phyloP scores from a whole-genome alignment of 805 yeast species.

The Cyberlindnera saturnus region DNA sequence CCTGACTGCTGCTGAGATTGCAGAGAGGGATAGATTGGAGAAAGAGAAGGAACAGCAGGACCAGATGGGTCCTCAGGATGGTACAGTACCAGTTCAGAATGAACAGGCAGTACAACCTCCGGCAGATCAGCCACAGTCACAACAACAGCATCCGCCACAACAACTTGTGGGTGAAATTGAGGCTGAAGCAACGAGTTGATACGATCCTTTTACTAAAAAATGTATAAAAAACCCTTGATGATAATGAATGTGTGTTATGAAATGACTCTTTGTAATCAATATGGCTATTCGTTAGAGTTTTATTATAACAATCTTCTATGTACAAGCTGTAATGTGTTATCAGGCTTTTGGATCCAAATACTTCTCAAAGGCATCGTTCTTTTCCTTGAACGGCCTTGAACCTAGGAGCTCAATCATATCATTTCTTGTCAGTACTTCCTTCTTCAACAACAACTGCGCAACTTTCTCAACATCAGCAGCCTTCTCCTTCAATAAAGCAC shows the following conservation, averaged over 20 bases:
- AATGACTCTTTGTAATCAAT: background rate
- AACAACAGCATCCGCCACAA: no score
- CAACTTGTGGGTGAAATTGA: no score
- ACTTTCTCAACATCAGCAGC: constrained; percentile 73
- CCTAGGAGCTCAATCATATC: constrained; percentile 90
- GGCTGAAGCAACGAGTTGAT: no score
- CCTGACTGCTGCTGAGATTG: constrained; percentile 83
- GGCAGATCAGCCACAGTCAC: background rate
- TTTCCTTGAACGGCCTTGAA: constrained; percentile 85
- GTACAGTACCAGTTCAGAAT: background rate
- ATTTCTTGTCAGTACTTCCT: constrained; percentile 89
- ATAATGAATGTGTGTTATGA: background rate
- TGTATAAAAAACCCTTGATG: no score
- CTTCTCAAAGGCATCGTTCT: constrained; percentile 85
- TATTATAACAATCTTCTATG: no score
- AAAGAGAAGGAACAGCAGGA: constrained; percentile 17
- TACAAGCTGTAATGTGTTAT: background rate
- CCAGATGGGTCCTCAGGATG: background rate
- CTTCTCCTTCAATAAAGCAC: constrained; percentile 59
- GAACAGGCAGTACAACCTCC: background rate
- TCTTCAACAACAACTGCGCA: constrained; percentile 77
- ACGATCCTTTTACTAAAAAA: no score
- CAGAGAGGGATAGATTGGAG: constrained; percentile 44
- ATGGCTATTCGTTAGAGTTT: no score
- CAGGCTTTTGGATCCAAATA: constrained; percentile 36